Base-by-base conservation (phyloP, 495 filamentous ascomycete species). In the Hyaloscypha finlandica region DNA sequence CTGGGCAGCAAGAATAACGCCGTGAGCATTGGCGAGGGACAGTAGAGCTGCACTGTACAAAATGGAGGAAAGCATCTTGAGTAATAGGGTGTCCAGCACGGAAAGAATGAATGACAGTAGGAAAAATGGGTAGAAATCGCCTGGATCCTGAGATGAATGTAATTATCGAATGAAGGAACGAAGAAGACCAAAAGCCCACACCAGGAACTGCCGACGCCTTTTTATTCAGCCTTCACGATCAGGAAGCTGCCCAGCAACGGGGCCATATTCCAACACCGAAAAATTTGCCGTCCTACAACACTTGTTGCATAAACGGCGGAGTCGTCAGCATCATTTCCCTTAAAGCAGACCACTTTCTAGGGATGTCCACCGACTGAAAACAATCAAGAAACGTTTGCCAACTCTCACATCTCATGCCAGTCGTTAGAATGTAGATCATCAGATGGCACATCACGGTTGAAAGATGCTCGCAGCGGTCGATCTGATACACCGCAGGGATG, bases 1-100 rank as follows among this genome's bases (percentile, higher is more conserved):
- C 58, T 81, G 77, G 37, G 78, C 81, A 16, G 57, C 74, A 12
- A 81, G 62, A 53, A 83, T 77, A 14, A 80, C 80, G 33, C 77
- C 81, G 59, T 83, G 81, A 4, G 73, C 78, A 25, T 74, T 73
- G 35, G 65, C 64, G 12, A 66, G 39, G 31, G 77, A 72, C 60
- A 81, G 31, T 25, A 82, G 61, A 45, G 74, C 74, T 56, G 77
- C 73, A 64, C 77, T 72, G 60, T 77, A 74, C 70, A 77, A 69
- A 31, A 64, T 69, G 66, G 73, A 73, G 66, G 72, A 77, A 65
- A 60, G 73, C 71, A 78, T 74, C 6, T 73, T 77, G 72, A 73
- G 57, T 61, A 71, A 68, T 63, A 65, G 73, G 71, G 77, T 77
- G 72, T 74, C 72, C 71, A 68, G 70, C 55, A 71, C 63, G 59